Conservation (phyloP, 2,329 filamentous ascomycete genomes). For the Geoglossum cookeanum region DNA sequence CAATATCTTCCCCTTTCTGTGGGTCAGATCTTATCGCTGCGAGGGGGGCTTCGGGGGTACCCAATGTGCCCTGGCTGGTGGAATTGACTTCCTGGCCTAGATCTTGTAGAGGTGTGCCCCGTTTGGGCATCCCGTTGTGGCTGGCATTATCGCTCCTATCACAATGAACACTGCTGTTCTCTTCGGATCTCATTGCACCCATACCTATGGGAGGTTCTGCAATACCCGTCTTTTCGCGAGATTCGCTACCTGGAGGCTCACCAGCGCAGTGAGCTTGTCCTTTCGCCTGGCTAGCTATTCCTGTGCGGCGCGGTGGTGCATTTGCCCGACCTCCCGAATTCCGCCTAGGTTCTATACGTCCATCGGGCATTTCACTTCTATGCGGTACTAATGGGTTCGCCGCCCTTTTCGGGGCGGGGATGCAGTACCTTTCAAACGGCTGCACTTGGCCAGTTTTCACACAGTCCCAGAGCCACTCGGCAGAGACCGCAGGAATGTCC, state of each 20-base stretch:
- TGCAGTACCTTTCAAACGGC: constrained; percentile 27
- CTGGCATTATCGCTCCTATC: background rate
- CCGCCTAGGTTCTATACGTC: background rate
- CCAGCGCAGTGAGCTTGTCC: background rate
- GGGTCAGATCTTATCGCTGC: background rate
- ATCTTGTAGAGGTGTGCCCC: background rate
- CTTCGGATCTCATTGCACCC: no score
- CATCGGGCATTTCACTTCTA: background rate
- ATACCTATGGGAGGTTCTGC: background rate
- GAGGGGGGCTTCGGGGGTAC: background rate
- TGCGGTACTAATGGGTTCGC: background rate
- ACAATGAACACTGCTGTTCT: background rate
- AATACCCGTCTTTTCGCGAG: background rate
- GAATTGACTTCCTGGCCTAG: background rate
- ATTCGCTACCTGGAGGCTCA: background rate
- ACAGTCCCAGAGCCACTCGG: constrained; percentile 72
- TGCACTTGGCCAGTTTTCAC: constrained; percentile 35
- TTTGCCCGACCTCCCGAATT: background rate
- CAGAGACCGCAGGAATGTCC: constrained; percentile 61
- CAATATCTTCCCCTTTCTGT: background rate
- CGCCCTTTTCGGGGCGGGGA: constrained; percentile 6
- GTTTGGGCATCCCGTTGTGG: background rate
- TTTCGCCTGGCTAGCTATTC: background rate
- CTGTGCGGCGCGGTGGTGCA: background rate
- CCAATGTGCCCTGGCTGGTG: background rate